phyloP scores from a whole-genome alignment of 1,139 yeast species.

The Suhomyces panamericanus region DNA sequence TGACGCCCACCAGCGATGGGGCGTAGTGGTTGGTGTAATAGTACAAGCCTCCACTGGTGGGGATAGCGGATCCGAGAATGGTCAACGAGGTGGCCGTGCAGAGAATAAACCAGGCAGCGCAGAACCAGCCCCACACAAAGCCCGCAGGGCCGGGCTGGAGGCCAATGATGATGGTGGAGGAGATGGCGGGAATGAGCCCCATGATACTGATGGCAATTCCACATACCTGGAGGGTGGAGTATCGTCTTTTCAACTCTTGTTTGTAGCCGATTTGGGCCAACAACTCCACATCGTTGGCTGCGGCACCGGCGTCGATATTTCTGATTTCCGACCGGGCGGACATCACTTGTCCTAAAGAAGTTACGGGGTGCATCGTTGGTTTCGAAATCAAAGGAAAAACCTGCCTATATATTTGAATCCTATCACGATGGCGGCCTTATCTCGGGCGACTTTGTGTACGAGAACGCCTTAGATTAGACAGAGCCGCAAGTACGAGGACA shows the following conservation, averaged over 20 bases:
- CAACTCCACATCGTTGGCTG: constrained; percentile 44
- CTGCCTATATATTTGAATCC: too few species aligned
- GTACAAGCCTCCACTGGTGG: constrained; percentile 57
- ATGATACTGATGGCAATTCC: constrained; percentile 56
- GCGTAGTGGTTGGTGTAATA: constrained; percentile 51
- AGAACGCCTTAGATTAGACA: too few species aligned
- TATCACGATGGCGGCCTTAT: too few species aligned
- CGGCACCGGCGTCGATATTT: constrained; percentile 26
- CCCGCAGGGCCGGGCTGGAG: constrained; percentile 55
- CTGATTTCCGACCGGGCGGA: constrained; percentile 11
- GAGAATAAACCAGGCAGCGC: constrained; percentile 57
- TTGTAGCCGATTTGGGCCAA: constrained; percentile 56
- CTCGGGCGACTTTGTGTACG: too few species aligned
- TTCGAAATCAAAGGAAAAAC: too few species aligned
- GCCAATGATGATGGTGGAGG: constrained; percentile 40
- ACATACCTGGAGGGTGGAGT: constrained; percentile 50
- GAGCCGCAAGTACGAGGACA: too few species aligned
- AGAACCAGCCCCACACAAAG: constrained; percentile 73
- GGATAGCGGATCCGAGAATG: constrained; percentile 66
- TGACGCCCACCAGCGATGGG: constrained; percentile 33
- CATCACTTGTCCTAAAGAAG: constrained; percentile 28
- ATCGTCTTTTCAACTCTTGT: constrained; percentile 50
- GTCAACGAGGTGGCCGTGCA: constrained; percentile 64
- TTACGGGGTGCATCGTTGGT: too few species aligned
- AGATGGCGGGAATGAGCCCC: constrained; percentile 52